Base-by-base conservation (phyloP, 2,329 filamentous ascomycete species). In the Aphanocladium album region DNA sequence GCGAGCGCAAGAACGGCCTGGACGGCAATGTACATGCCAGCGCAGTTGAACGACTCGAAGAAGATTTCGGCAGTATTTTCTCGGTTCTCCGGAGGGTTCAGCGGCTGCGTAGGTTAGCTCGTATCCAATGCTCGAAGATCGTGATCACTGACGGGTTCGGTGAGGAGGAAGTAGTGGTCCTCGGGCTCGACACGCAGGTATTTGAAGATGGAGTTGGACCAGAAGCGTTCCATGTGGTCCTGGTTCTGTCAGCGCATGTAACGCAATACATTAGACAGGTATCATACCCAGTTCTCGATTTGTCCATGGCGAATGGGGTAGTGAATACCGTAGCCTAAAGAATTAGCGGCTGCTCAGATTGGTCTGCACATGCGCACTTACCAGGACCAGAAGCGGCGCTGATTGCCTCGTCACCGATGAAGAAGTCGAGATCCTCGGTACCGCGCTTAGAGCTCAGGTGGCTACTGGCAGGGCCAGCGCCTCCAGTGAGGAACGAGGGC, bases 181-280 rank as follows among this genome's bases (percentile, higher is more conserved):
- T 99, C 95, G 33, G 95, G 95, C 78, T 99, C 95, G 67, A 99
- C 95, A 69, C 95, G 87, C 57, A 99, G 84, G 73, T 99, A 99
- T 76, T 99, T 99, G 86, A 99, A 99, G 79, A 99, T 99, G 65
- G 95, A 99, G 80, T 98, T 98, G 67, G 96, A 98, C 95, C 95
- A 99, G 80, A 98, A 99, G 65, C 95, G 89, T 77, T 99, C 95
- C 95, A 99, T 99, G 71, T 97, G 91, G 77, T 99, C 95, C 90
- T 95, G 67, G 62, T 59, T 64, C 49, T 63, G 69, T 77, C 65
- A 76, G 72, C 62, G 39, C 5, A n/a, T 3, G 62, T 55, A 37
- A 27, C n/a, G 35, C 19, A 17, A 19, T 59, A 51, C 43, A 39
- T 12, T 30, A 39, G 27, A 21, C 1, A 5, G n/a, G 51, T 59